phyloP scores from a whole-genome alignment of 768 basidiomycete species.

The Collybia sp. region DNA sequence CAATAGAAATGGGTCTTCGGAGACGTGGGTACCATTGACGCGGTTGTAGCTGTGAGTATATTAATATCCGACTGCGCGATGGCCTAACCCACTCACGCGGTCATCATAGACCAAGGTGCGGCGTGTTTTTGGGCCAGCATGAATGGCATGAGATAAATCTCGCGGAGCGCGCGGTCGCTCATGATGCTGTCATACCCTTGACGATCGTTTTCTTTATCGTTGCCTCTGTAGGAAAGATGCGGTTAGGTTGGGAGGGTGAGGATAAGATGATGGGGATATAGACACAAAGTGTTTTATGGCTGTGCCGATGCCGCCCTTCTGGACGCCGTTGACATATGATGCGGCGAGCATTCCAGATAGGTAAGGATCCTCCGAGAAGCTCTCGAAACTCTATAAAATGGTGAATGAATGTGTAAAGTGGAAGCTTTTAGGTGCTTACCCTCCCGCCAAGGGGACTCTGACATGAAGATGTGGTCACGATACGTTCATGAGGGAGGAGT shows the following conservation, averaged over 20 bases:
- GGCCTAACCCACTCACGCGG: slow-evolving; percentile 42
- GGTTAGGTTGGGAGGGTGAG: background rate
- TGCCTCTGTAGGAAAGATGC: slow-evolving; percentile 37
- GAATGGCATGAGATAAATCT: slow-evolving; percentile 74
- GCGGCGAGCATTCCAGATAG: slow-evolving; percentile 69
- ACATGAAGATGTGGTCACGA: slow-evolving; percentile 2
- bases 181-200: slow-evolving; percentile 64
- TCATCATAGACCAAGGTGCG: slow-evolving; percentile 68
- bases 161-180: slow-evolving; percentile 61
- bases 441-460: slow-evolving; percentile 71
- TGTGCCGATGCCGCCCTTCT: slow-evolving; percentile 69
- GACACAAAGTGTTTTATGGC: slow-evolving; percentile 83
- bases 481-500: background rate
- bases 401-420: background rate
- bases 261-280: slow-evolving; percentile 10
- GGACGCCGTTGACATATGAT: slow-evolving; percentile 73
- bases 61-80: background rate
- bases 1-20: slow-evolving; percentile 59
- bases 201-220: slow-evolving; percentile 81
- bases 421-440: slow-evolving; percentile 27
- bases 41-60: slow-evolving; percentile 53
- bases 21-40: slow-evolving; percentile 70
- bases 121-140: slow-evolving; percentile 68
- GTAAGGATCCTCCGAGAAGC: slow-evolving; percentile 75
- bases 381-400: slow-evolving; percentile 57